Conservation (phyloP, 2,329 filamentous ascomycete genomes). For the Fusarium anguioides region DNA sequence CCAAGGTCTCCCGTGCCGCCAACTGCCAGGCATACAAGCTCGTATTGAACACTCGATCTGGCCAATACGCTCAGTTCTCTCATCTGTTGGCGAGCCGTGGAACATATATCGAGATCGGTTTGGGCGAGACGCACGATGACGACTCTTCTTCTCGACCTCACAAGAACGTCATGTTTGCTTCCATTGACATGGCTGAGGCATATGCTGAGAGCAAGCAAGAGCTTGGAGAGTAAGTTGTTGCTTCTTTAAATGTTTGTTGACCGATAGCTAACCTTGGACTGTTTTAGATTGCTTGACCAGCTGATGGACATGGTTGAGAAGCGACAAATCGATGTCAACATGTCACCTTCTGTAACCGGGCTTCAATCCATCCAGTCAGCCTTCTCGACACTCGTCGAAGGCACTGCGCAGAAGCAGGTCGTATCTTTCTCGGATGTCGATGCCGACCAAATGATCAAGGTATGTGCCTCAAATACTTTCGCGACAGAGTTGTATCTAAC, state of each 20-base stretch:
- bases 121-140: slow-evolving; percentile 9
- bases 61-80: slow-evolving; percentile 33
- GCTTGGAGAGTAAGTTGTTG: slow-evolving; percentile 28
- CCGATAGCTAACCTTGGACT: not conserved
- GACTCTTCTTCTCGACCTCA: slow-evolving; percentile 14
- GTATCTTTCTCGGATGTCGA: slow-evolving; percentile 13
- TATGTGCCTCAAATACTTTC: not conserved
- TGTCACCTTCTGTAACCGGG: slow-evolving; percentile 8
- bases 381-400: slow-evolving; percentile 17
- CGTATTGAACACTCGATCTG: slow-evolving; percentile 29
- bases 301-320: slow-evolving; percentile 22
- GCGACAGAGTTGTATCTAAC: not conserved
- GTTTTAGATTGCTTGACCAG: slow-evolving; percentile 20
- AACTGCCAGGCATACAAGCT: slow-evolving; percentile 25
- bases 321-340: slow-evolving; percentile 8
- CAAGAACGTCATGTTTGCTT: slow-evolving; percentile 41
- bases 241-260: not conserved
- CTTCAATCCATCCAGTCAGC: slow-evolving; percentile 23
- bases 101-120: slow-evolving; percentile 30
- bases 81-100: slow-evolving; percentile 34
- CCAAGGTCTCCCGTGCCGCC: slow-evolving; percentile 16
- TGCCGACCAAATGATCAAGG: slow-evolving; percentile 28
- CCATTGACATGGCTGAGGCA: slow-evolving; percentile 35
- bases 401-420: slow-evolving; percentile 23
- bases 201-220: slow-evolving; percentile 32